These are phyloP conservation scores for Pythium guiyangense DNA, from an alignment of 352 stramenopile genomes.

Conservation along the genomic window DNA sequence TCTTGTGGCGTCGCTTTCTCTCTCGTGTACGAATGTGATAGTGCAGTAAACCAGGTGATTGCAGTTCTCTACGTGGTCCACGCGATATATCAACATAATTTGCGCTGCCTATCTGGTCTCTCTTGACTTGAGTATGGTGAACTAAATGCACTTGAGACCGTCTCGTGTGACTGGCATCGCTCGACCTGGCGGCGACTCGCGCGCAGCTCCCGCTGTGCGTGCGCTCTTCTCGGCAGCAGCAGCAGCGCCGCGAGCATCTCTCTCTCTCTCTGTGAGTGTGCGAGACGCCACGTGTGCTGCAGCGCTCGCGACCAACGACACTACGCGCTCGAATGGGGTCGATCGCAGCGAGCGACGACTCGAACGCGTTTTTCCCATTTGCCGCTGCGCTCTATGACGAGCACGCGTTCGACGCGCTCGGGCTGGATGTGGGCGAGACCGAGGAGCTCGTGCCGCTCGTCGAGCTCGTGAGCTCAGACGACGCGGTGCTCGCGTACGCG, in stretches of 20 bases:
- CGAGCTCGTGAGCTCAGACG: conserved; percentile 6
- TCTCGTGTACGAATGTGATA: too few species aligned
- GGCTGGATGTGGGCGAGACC: not conserved
- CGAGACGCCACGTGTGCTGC: not conserved
- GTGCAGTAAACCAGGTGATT: too few species aligned
- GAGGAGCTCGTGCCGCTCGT: conserved; percentile 2
- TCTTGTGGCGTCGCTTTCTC: too few species aligned
- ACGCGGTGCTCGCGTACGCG: not conserved
- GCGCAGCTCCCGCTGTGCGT: too few species aligned
- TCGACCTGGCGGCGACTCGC: too few species aligned
- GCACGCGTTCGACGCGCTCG: not conserved
- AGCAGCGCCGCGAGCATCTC: not conserved
- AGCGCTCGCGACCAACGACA: not conserved
- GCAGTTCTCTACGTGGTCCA: too few species aligned
- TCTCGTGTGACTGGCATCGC: too few species aligned
- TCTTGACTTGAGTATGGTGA: too few species aligned
- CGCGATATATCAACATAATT: too few species aligned
- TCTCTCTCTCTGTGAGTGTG: not conserved
- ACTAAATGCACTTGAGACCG: too few species aligned
- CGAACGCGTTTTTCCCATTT: not conserved
- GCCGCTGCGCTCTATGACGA: conserved; percentile 1
- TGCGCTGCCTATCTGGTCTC: too few species aligned
- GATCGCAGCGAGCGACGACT: not conserved
- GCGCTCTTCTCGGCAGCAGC: too few species aligned
- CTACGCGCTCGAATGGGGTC: not conserved